phyloP scores from a whole-genome alignment of 257 asterid genomes.

The Dorcoceras hygrometricum region DNA sequence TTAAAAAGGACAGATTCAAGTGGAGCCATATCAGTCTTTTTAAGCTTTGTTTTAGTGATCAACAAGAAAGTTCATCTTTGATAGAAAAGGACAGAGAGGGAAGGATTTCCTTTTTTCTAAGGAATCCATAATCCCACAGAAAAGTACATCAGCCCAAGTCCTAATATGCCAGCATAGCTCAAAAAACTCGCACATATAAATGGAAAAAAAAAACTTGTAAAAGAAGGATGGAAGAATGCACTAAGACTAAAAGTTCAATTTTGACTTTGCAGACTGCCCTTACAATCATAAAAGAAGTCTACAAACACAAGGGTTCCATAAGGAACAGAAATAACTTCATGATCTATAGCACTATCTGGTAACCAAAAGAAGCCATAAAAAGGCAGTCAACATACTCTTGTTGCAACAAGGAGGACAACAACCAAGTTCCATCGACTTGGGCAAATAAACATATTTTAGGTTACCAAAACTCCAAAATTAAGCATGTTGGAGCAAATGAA shows the following conservation, averaged over 20 bases:
- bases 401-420: background rate
- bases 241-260: background rate
- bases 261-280: background rate
- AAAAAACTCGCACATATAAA: slow-evolving; percentile 10
- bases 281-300: background rate
- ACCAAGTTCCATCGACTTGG: background rate
- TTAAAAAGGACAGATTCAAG: slow-evolving; percentile 11
- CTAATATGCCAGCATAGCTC: background rate
- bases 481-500: background rate
- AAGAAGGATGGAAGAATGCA: slow-evolving; percentile 4
- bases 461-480: slow-evolving; percentile 5
- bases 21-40: slow-evolving; percentile 9
- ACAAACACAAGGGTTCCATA: background rate
- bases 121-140: background rate
- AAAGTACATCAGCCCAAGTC: slow-evolving; percentile 2
- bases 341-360: background rate
- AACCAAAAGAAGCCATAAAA: slow-evolving; percentile 6
- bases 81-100: background rate
- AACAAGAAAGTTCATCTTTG: no score
- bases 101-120: background rate
- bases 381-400: background rate
- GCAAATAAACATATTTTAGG: background rate
- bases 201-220: slow-evolving; percentile 8
- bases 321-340: background rate
- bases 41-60: background rate